A percentile compares a stretch with the other conserved stretches of the same genome.
Conservation (phyloP, 2,329 filamentous ascomycete species). For the Cercospora sesami region DNA sequence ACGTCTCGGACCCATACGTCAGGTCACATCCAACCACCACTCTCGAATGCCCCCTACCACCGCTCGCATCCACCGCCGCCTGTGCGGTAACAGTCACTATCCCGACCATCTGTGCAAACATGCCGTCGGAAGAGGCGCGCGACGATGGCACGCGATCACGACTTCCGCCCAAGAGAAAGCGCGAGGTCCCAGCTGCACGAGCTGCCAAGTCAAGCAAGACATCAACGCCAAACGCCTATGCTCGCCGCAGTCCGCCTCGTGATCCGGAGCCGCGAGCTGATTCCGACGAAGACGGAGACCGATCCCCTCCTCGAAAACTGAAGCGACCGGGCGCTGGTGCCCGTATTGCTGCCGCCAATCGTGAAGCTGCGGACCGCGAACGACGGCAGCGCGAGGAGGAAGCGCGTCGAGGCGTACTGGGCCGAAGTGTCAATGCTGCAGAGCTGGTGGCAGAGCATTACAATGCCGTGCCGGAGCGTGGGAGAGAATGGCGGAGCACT, state of each 20-base stretch:
- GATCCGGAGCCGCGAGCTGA: slow-evolving; percentile 27
- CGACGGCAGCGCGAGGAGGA: slow-evolving; percentile 45
- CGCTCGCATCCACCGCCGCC: background rate
- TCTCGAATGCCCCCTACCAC: background rate
- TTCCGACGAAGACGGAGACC: slow-evolving; percentile 30
- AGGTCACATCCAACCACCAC: background rate
- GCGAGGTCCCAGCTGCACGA: slow-evolving; percentile 34
- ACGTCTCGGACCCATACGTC: background rate
- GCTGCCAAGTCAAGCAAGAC: slow-evolving; percentile 30
- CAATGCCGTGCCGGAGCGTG: slow-evolving; percentile 90
- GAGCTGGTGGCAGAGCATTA: slow-evolving; percentile 93
- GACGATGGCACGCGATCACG: slow-evolving; percentile 21
- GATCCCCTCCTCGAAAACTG: slow-evolving; percentile 40
- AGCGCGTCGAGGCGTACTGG: slow-evolving; percentile 39
- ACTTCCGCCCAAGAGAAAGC: slow-evolving; percentile 34
- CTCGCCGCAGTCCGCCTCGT: slow-evolving; percentile 37
- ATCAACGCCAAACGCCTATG: slow-evolving; percentile 37
- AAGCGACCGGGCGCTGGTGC: slow-evolving; percentile 43
- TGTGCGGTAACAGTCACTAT: background rate
- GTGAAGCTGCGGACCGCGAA: slow-evolving; percentile 64
- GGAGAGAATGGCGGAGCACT: slow-evolving; percentile 90
- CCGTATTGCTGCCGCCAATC: slow-evolving; percentile 67
- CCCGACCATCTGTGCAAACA: slow-evolving; percentile 4
- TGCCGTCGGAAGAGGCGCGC: slow-evolving; percentile 29
- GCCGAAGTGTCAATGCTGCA: slow-evolving; percentile 20